Evolutionary conservation across 2,329 filamentous ascomycete species (phyloP).

Genomic region (Phyllosticta citribraziliensis): DNA sequence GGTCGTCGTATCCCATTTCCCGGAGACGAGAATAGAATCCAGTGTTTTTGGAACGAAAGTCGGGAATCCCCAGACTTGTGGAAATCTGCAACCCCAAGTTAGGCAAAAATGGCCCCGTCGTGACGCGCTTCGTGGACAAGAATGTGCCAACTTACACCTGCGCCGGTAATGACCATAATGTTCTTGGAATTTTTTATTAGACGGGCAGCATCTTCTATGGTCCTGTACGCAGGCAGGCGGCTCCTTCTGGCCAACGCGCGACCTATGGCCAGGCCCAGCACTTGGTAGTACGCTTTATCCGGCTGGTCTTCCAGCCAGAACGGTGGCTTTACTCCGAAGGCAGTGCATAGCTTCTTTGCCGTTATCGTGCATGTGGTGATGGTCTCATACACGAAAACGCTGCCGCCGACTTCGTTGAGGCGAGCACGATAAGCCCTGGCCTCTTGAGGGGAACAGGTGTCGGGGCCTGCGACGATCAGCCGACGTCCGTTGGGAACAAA

Average conservation of each 20-base stretch:
- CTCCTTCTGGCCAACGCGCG: conserved; percentile 73
- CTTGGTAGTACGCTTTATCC: conserved; percentile 66
- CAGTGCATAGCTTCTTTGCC: conserved; percentile 74
- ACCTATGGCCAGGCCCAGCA: conserved; percentile 68
- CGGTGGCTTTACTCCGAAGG: conserved; percentile 70
- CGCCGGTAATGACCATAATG: conserved; percentile 88
- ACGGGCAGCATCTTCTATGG: conserved; percentile 74
- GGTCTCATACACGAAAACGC: conserved; percentile 64
- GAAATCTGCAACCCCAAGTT: conserved; percentile 50
- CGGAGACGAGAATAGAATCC: conserved; percentile 82
- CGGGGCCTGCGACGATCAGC: conserved; percentile 15
- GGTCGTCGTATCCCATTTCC: conserved; percentile 68
- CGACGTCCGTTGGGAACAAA: background rate
- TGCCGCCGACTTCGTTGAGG: conserved; percentile 66
- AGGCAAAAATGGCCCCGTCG: conserved; percentile 17
- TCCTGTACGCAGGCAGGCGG: conserved; percentile 73
- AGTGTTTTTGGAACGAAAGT: conserved; percentile 88
- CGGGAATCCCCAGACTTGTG: conserved; percentile 90
- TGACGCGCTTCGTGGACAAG: background rate
- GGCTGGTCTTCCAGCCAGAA: conserved; percentile 59
- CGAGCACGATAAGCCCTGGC: conserved; percentile 57
- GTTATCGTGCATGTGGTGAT: conserved; percentile 60
- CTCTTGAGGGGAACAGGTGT: conserved; percentile 39
- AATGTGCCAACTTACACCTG: conserved; percentile 41
- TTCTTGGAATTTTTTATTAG: conserved; percentile 67